Percentiles rank a stretch among this genome's conserved stretches.
phyloP scores from a whole-genome alignment of 176 grass and related monocot species.

The Lolium perenne region DNA sequence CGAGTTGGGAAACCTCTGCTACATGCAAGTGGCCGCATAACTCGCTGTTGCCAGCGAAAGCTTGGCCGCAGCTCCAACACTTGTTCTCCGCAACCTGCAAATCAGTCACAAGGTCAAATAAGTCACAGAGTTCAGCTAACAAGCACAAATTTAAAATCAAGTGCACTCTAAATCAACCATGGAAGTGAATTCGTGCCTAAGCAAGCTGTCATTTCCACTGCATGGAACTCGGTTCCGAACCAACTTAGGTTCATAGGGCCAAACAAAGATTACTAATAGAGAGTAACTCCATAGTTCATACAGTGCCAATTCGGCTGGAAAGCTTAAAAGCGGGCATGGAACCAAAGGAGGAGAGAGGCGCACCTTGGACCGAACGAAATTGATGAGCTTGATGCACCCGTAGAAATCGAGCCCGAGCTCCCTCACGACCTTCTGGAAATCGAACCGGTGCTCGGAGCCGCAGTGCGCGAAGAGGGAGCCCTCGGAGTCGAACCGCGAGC shows the following conservation, averaged over 20 bases:
- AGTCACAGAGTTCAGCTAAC: neutral
- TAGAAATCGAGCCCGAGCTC: slow-evolving; percentile 81
- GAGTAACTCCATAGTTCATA: neutral
- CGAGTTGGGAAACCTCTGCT: slow-evolving; percentile 38
- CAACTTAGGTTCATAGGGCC: neutral
- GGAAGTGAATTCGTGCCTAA: slow-evolving; percentile 9
- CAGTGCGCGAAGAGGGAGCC: slow-evolving; percentile 72
- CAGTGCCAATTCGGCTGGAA: neutral
- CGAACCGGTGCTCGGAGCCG: slow-evolving; percentile 59
- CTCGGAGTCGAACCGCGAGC: slow-evolving; percentile 56
- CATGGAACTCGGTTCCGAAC: neutral
- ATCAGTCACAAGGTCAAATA: neutral
- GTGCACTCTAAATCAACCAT: slow-evolving; percentile 13
- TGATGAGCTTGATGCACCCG: slow-evolving; percentile 84
- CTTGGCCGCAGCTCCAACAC: slow-evolving; percentile 67
- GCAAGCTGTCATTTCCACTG: neutral
- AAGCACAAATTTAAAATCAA: slow-evolving; percentile 8
- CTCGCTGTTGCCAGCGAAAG: slow-evolving; percentile 48
- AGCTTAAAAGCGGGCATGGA: neutral
- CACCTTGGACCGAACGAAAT: slow-evolving; percentile 85
- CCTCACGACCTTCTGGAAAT: slow-evolving; percentile 60
- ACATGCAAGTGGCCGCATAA: slow-evolving; percentile 53
- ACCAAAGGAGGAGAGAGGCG: neutral
- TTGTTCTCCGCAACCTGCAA: slow-evolving; percentile 77
- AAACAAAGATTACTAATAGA: neutral